A percentile compares a stretch with the other conserved stretches of the same genome.
These are phyloP conservation scores for Pilasporangium apinafurcum DNA, from an alignment of 352 stramenopile genomes.

Conservation along the genomic window DNA sequence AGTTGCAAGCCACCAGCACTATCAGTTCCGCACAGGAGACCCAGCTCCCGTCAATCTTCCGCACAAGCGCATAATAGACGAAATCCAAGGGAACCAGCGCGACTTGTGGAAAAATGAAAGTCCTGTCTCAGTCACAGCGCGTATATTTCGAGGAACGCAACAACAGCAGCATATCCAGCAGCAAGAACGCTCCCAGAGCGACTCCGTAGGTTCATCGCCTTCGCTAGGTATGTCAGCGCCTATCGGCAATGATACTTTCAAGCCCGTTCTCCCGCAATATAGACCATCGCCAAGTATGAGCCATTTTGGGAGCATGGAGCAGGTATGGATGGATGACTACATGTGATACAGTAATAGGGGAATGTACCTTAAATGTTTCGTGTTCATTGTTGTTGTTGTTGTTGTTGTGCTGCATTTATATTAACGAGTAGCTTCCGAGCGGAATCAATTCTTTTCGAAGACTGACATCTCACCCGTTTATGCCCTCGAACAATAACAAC, in stretches of 20 bases:
- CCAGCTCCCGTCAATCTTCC: slow-evolving; percentile 25
- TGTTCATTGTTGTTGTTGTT: too few species aligned
- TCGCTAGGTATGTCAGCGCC: slow-evolving; percentile 1
- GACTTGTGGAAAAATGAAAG: slow-evolving; percentile 61
- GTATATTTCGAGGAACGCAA: slow-evolving; percentile 35
- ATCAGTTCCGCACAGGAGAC: slow-evolving; percentile 25
- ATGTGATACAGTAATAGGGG: slow-evolving; percentile 5
- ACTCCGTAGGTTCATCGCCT: slow-evolving; percentile 11
- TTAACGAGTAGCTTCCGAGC: background rate
- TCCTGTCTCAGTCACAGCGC: slow-evolving; percentile 52
- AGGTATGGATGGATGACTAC: slow-evolving; percentile 25
- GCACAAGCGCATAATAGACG: slow-evolving; percentile 55
- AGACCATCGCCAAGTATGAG: slow-evolving; percentile 31
- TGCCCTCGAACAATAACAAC: background rate
- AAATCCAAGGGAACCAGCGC: slow-evolving; percentile 38
- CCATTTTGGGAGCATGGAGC: slow-evolving; percentile 54
- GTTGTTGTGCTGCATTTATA: background rate
- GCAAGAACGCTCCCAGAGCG: slow-evolving; percentile 11
- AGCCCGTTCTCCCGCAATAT: slow-evolving; percentile 33
- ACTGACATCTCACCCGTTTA: slow-evolving; percentile 16
- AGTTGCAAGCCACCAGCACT: slow-evolving; percentile 1
- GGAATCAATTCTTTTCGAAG: slow-evolving; percentile 2
- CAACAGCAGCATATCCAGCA: slow-evolving; percentile 17
- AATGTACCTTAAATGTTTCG: too few species aligned
- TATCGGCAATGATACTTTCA: slow-evolving; percentile 31